Percentiles rank a stretch among this genome's conserved stretches.
These are phyloP conservation scores for Mycena polygramma DNA, from an alignment of 768 basidiomycete species.

Conservation along the genomic window DNA sequence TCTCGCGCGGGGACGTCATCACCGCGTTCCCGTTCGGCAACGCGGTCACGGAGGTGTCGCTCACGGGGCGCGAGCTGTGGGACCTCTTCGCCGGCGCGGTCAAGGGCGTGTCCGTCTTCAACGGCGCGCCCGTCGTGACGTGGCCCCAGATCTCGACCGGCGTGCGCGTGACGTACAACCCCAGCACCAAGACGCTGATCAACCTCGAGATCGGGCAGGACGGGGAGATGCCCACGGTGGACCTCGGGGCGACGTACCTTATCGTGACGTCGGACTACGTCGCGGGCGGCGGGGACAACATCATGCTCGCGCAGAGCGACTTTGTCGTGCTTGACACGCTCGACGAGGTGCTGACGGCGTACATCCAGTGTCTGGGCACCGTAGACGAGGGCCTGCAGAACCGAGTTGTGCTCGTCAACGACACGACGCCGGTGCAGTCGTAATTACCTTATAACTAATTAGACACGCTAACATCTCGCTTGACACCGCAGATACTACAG, in stretches of 20 bases:
- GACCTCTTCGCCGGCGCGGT: slow-evolving; percentile 57
- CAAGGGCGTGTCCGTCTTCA: slow-evolving; percentile 45
- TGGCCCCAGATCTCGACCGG: slow-evolving; percentile 58
- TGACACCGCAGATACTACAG: neutral
- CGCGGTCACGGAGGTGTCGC: slow-evolving; percentile 53
- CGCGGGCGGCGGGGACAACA: slow-evolving; percentile 52
- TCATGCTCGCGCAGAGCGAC: slow-evolving; percentile 46
- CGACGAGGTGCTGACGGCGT: slow-evolving; percentile 49
- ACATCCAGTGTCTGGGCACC: slow-evolving; percentile 41
- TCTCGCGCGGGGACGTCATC: slow-evolving; percentile 55
- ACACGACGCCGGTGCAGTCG: slow-evolving; percentile 27
- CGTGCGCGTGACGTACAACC: slow-evolving; percentile 51
- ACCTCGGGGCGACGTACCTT: slow-evolving; percentile 43
- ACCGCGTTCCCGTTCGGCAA: slow-evolving; percentile 61
- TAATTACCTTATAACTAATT: slow-evolving; percentile 21
- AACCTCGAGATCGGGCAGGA: slow-evolving; percentile 44
- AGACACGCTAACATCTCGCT: slow-evolving; percentile 11
- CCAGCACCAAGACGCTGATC: slow-evolving; percentile 46
- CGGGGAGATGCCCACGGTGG: slow-evolving; percentile 41
- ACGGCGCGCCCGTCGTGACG: slow-evolving; percentile 50
- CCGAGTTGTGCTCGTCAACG: slow-evolving; percentile 42
- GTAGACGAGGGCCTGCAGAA: slow-evolving; percentile 38
- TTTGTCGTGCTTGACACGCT: slow-evolving; percentile 48
- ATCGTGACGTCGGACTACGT: slow-evolving; percentile 52
- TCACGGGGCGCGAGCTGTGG: slow-evolving; percentile 58